phyloP scores from a whole-genome alignment of 192 early-diverging fungal species.

The Rhizophagus sp. region DNA sequence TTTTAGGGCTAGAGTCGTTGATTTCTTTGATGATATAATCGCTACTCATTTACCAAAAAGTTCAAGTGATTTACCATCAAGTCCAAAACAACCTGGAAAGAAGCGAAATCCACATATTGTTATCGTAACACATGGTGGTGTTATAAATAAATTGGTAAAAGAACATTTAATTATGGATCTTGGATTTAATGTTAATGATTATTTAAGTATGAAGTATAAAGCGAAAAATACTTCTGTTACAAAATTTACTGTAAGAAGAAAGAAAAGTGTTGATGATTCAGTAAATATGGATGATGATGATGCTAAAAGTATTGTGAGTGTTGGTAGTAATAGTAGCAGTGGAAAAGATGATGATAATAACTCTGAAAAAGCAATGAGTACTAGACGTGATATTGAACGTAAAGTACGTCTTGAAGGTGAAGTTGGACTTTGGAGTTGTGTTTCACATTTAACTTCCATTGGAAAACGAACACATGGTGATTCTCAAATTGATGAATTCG shows the following conservation, averaged over 20 bases:
- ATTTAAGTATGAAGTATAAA: conserved; percentile 27
- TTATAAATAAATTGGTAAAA: conserved; percentile 20
- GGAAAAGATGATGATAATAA: neutral
- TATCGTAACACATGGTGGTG: conserved; percentile 25
- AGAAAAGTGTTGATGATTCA: neutral
- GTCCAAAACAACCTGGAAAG: neutral
- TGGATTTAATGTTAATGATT: conserved; percentile 27
- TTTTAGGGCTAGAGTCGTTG: conserved; percentile 10
- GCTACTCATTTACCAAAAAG: conserved; percentile 18
- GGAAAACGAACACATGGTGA: conserved; percentile 23
- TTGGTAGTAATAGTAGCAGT: neutral
- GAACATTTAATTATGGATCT: conserved; percentile 23
- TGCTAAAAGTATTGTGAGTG: conserved; percentile 12
- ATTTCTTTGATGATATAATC: conserved; percentile 22
- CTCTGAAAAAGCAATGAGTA: neutral
- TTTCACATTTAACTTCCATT: conserved; percentile 13
- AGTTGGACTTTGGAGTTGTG: conserved; percentile 23
- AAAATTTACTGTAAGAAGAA: conserved; percentile 14
- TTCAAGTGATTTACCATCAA: neutral
- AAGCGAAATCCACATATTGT: conserved; percentile 16
- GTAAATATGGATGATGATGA: neutral
- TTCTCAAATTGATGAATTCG: conserved; percentile 29
- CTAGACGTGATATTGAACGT: conserved; percentile 11
- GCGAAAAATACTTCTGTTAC: conserved; percentile 23
- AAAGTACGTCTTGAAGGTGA: conserved; percentile 11